Evolutionary conservation across 345 rosid genomes (phyloP).

Genomic region (Eucalyptus erythrocorys): DNA sequence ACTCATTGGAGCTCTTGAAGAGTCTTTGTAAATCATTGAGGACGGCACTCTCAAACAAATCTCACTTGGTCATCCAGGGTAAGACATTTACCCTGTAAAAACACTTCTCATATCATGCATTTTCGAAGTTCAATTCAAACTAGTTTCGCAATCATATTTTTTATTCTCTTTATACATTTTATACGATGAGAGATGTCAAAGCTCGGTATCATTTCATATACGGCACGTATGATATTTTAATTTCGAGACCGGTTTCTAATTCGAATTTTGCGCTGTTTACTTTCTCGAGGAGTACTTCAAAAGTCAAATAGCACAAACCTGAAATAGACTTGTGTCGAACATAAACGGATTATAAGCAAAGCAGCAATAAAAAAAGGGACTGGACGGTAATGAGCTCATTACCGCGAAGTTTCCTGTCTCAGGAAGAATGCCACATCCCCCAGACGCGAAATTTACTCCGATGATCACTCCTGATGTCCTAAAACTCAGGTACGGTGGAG

Average conservation of each 20-base stretch:
- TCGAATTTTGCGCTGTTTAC: not conserved
- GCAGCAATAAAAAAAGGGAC: not conserved
- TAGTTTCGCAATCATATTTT: rapidly evolving
- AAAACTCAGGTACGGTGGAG: conserved; percentile 14
- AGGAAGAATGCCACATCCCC: conserved; percentile 31
- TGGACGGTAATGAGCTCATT: not conserved
- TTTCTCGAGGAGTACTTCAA: not conserved
- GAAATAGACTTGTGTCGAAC: not conserved
- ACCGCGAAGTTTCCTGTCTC: conserved; percentile 15
- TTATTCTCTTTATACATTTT: not conserved
- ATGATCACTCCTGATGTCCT: not conserved
- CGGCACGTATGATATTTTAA: not conserved
- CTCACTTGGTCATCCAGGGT: conserved; percentile 18
- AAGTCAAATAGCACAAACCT: not conserved
- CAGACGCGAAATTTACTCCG: conserved; percentile 43
- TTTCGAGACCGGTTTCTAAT: not conserved
- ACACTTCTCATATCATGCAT: not conserved
- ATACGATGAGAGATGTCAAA: not conserved
- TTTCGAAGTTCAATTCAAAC: not conserved
- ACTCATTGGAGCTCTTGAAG: not conserved
- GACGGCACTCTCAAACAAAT: conserved; percentile 8
- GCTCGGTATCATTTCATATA: not conserved
- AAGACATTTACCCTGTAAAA: conserved; percentile 27
- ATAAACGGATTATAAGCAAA: not conserved
- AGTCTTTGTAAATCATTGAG: not conserved